These are phyloP conservation scores for Pisolithus thermaeus DNA, from an alignment of 1,284 basidiomycete species.

Conservation along the genomic window DNA sequence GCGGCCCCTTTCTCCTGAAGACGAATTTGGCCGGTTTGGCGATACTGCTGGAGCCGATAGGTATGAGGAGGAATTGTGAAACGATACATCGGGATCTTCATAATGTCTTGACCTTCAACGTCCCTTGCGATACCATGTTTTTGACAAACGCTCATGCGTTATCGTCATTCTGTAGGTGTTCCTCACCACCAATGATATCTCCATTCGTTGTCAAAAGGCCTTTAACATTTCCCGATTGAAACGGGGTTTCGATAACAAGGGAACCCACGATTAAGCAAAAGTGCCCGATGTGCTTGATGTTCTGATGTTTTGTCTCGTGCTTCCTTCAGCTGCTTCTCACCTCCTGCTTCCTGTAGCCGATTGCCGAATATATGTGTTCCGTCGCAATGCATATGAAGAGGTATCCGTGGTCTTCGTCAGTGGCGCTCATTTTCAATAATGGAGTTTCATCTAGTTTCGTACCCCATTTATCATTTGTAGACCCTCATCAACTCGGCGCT, in stretches of 20 bases:
- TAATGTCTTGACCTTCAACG: not conserved
- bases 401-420: not conserved
- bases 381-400: not conserved
- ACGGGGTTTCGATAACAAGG: not conserved
- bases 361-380: not conserved
- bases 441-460: too few species aligned
- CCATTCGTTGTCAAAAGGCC: not conserved
- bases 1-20: conserved; percentile 31
- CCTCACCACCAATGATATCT: not conserved
- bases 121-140: not conserved
- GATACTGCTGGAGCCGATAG: conserved; percentile 14
- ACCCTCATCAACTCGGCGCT: not conserved
- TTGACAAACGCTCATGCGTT: not conserved
- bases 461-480: too few species aligned
- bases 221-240: not conserved
- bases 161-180: not conserved
- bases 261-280: too few species aligned
- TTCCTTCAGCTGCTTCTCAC: not conserved
- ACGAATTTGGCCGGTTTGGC: conserved; percentile 10
- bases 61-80: conserved; percentile 26
- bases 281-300: not conserved
- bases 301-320: not conserved
- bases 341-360: conserved; percentile 1
- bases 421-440: too few species aligned
- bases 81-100: conserved; percentile 1